Evolutionary conservation across 208 protist species (phyloP).

Genomic region (Crithidia sp.): DNA sequence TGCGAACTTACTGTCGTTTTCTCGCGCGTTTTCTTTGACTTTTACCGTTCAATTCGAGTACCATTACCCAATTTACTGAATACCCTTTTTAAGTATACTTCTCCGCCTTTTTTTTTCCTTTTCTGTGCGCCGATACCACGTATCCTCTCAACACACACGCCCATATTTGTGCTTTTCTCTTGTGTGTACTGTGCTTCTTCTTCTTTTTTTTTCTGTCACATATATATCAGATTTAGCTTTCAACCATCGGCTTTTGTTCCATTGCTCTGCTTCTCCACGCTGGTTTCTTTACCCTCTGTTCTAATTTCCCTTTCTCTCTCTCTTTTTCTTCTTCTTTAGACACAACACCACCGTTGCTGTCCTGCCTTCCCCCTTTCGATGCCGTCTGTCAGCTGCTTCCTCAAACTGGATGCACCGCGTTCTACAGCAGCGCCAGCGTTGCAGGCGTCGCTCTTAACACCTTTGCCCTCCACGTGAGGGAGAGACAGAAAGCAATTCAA

Average conservation of each 20-base stretch:
- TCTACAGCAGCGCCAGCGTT: background rate
- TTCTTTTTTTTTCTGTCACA: background rate
- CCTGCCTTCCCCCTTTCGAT: background rate
- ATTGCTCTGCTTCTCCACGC: too few species aligned
- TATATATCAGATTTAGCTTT: too few species aligned
- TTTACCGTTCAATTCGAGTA: background rate
- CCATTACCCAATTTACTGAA: background rate
- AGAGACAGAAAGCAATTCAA: background rate
- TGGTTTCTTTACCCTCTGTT: background rate
- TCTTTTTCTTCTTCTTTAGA: background rate
- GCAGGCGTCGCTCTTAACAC: background rate
- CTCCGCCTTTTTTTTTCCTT: slow-evolving; percentile 6
- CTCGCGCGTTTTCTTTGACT: background rate
- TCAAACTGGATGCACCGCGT: background rate
- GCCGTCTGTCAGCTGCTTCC: background rate
- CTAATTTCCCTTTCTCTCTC: background rate
- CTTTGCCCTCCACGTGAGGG: background rate
- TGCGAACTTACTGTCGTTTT: too few species aligned
- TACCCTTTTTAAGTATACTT: background rate
- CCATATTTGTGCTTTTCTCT: background rate
- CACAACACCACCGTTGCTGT: background rate
- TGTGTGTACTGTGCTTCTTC: slow-evolving; percentile 1
- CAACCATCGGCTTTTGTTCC: too few species aligned
- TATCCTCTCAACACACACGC: too few species aligned
- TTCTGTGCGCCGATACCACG: background rate